Conservation (phyloP, 768 basidiomycete genomes). For the Tylopilus felleus region DNA sequence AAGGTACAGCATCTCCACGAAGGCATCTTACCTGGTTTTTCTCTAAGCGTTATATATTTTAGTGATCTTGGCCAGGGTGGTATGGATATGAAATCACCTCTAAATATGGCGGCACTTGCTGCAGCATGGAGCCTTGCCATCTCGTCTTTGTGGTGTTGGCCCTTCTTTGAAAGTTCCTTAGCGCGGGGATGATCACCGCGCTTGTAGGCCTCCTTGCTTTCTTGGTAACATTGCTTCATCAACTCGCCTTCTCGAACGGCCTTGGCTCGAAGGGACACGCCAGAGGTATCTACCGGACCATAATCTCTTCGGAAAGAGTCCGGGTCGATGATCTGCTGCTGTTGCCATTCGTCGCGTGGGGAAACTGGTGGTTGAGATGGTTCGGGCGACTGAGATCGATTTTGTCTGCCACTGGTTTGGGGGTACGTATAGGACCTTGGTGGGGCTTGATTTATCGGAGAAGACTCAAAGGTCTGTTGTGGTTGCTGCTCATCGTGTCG, state of each 20-base stretch:
- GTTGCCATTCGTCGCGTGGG: slow-evolving; percentile 10
- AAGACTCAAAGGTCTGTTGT: no score
- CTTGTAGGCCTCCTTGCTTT: slow-evolving; percentile 72
- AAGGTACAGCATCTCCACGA: neutral
- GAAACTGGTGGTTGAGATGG: neutral
- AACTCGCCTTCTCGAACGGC: slow-evolving; percentile 76
- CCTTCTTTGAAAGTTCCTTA: slow-evolving; percentile 75
- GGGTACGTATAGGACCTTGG: no score
- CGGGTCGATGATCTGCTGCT: neutral
- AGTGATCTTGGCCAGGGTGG: neutral
- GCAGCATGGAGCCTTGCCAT: slow-evolving; percentile 77
- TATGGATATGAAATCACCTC: slow-evolving; percentile 36
- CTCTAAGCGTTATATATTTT: slow-evolving; percentile 37
- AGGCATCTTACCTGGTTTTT: slow-evolving; percentile 59
- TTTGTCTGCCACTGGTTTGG: no score
- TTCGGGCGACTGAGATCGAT: neutral
- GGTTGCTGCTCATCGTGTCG: no score
- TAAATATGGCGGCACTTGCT: slow-evolving; percentile 84
- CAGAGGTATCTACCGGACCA: slow-evolving; percentile 31
- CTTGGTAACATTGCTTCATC: slow-evolving; percentile 63
- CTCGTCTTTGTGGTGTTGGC: slow-evolving; percentile 67
- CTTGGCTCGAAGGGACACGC: slow-evolving; percentile 60
- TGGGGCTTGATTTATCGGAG: no score
- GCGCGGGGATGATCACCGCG: slow-evolving; percentile 70
- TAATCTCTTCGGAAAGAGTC: neutral